Conservation (phyloP, 2,329 filamentous ascomycete genomes). For the Trichoderma hamatum region DNA sequence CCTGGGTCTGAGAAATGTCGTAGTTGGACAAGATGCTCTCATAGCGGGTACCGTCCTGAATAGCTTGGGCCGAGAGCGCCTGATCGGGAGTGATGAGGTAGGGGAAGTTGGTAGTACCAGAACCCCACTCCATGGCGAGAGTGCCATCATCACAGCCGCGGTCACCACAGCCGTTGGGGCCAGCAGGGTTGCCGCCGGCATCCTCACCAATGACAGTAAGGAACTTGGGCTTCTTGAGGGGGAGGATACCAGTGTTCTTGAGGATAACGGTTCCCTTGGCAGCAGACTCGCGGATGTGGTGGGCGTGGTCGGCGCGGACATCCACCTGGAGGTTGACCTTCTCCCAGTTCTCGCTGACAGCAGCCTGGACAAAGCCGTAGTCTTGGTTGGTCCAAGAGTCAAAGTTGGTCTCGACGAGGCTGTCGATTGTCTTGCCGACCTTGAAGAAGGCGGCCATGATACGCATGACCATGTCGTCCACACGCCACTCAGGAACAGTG, state of each 20-base stretch:
- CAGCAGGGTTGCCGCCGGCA: conserved; percentile 71
- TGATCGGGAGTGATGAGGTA: conserved; percentile 76
- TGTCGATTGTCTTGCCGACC: conserved; percentile 57
- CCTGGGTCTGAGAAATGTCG: conserved; percentile 62
- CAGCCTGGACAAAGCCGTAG: conserved; percentile 68
- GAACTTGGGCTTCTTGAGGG: conserved; percentile 76
- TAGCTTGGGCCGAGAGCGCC: conserved; percentile 66
- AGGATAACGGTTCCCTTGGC: conserved; percentile 83
- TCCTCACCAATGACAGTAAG: conserved; percentile 82
- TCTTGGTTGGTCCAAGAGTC: conserved; percentile 83
- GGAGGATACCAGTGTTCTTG: conserved; percentile 79
- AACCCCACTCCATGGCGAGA: conserved; percentile 79
- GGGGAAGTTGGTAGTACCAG: conserved; percentile 72
- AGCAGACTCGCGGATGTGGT: conserved; percentile 73
- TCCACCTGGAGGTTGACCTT: conserved; percentile 81
- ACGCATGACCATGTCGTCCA: conserved; percentile 91
- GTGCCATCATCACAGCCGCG: conserved; percentile 63
- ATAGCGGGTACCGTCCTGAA: conserved; percentile 60
- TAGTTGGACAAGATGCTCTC: conserved; percentile 71
- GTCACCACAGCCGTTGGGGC: conserved; percentile 78
- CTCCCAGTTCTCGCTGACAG: conserved; percentile 62
- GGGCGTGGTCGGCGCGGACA: conserved; percentile 74
- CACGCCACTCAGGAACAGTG: conserved; percentile 80
- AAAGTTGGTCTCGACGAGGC: conserved; percentile 70
- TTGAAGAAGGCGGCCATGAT: conserved; percentile 75